Base-by-base conservation (phyloP, 1,284 basidiomycete species). In the Trichosporon sp. region DNA sequence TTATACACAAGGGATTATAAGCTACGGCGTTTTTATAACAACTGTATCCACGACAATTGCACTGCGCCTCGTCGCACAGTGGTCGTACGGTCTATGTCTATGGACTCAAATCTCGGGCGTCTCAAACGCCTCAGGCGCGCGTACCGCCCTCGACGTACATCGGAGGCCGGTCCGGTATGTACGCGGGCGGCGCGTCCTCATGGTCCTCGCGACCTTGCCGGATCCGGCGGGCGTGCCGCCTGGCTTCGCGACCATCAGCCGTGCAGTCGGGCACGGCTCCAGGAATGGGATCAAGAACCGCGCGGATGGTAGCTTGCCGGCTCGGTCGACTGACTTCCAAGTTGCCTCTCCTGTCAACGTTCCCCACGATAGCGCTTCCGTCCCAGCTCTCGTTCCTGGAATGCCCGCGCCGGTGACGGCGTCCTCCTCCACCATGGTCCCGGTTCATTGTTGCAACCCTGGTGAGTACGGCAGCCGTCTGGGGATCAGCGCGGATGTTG, bases 1-100 rank as follows among this genome's bases (percentile, higher is more conserved):
- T 63, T 63, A 63, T 63, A 63, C 32, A 63, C 59, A 63, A 63
- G 43, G 32, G 14, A 63, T 63, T 63, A 63, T 63, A 63, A 63
- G 59, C 16, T 63, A 63, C 59, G 43, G 12, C 4, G 54, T 59
- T 14, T 14, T 26, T 14, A 59, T n/a, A 37, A 63, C 32, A 21
- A 21, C 19, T 63, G 21, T 63, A n/a, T 37, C 32, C 32, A n/a
- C 59, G 32, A n/a, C 59, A n/a, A 35, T 32, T 35, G 26, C 26
- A 26, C 11, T n/a, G 31, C 59, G 59, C 31, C 16, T 14, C 1
- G 26, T 14, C n/a, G 43, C 59, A 63, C 59, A 63, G 32, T 4
- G 35, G 31, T 63, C 59, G 21, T 16, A 35, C 31, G 14, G 19
- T 63, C 59, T 35, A 63, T n/a, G 32, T 63, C 32, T 37, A 26